phyloP scores from a whole-genome alignment of 129 eudicot genomes.

The Saussurea involucrata region DNA sequence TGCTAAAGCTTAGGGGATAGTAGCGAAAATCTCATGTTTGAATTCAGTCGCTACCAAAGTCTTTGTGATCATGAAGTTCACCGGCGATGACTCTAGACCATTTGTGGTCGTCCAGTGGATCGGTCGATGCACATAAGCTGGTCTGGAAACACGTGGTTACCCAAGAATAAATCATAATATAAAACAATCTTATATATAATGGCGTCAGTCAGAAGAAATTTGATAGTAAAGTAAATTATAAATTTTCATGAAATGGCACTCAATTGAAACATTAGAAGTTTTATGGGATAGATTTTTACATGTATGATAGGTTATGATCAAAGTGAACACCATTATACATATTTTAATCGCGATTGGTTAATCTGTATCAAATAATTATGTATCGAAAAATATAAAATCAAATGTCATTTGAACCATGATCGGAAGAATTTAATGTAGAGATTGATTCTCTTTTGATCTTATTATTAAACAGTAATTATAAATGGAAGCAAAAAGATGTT shows the following conservation, averaged over 20 bases:
- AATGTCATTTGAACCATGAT: slow-evolving; percentile 11
- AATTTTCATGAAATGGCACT: neutral
- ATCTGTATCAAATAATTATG: neutral
- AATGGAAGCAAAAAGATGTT: neutral
- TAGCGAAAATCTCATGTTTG: too few relatives aligned
- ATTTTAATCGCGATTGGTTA: neutral
- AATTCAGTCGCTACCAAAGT: too few relatives aligned
- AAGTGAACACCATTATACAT: neutral
- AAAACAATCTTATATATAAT: neutral
- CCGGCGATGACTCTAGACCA: too few relatives aligned
- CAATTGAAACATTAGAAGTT: neutral
- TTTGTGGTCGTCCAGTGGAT: too few relatives aligned
- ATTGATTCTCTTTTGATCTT: slow-evolving; percentile 18
- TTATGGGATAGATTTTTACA: neutral
- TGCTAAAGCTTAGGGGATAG: too few relatives aligned
- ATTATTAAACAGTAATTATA: neutral
- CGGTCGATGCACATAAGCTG: too few relatives aligned
- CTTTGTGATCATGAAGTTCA: too few relatives aligned
- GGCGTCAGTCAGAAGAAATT: neutral
- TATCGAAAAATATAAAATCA: neutral
- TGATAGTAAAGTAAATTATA: neutral
- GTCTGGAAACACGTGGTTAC: too few relatives aligned
- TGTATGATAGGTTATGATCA: too few relatives aligned
- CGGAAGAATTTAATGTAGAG: slow-evolving; percentile 16
- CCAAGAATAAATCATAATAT: neutral